Percentiles rank a stretch among this genome's conserved stretches.
Conservation (phyloP, 164 flowering plant species). For the Liriodendron chinense region DNA sequence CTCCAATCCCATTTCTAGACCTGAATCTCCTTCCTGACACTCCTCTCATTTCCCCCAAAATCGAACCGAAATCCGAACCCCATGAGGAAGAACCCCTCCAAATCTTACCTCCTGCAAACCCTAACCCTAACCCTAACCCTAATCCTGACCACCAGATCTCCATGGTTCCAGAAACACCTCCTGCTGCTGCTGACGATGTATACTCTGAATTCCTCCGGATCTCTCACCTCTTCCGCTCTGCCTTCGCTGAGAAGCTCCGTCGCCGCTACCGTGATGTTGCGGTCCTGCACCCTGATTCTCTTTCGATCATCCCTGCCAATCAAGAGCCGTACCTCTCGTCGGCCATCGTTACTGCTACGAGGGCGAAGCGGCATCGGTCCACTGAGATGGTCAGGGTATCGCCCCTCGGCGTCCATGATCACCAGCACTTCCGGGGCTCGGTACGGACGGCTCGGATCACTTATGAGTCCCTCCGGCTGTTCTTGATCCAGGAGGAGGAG, state of each 20-base stretch:
- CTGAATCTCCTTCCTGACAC: too few species aligned
- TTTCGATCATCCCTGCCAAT: conserved; percentile 43
- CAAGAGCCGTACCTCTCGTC: background rate
- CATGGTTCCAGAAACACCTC: background rate
- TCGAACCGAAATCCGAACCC: too few species aligned
- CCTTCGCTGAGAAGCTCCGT: conserved; percentile 34
- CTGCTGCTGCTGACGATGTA: conserved; percentile 20
- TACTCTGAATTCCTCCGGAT: conserved; percentile 54
- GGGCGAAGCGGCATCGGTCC: conserved; percentile 30
- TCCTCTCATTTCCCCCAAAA: too few species aligned
- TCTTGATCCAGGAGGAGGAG: conserved; percentile 38
- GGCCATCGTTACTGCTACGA: conserved; percentile 6
- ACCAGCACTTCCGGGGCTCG: conserved; percentile 40
- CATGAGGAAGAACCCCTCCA: too few species aligned
- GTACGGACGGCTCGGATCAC: conserved; percentile 57
- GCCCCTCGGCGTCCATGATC: conserved; percentile 39
- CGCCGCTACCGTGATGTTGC: conserved; percentile 19
- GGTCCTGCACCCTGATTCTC: conserved; percentile 25
- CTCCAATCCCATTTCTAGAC: too few species aligned
- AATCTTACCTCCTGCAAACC: too few species aligned
- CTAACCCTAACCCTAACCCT: too few species aligned
- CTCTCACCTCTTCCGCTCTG: conserved; percentile 54
- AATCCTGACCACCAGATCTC: background rate
- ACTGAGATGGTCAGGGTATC: conserved; percentile 65
- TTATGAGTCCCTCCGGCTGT: conserved; percentile 57